A percentile compares a stretch with the other conserved stretches of the same genome.
Conservation (phyloP, 2,329 filamentous ascomycete species). For the Colletotrichum spaethianum region DNA sequence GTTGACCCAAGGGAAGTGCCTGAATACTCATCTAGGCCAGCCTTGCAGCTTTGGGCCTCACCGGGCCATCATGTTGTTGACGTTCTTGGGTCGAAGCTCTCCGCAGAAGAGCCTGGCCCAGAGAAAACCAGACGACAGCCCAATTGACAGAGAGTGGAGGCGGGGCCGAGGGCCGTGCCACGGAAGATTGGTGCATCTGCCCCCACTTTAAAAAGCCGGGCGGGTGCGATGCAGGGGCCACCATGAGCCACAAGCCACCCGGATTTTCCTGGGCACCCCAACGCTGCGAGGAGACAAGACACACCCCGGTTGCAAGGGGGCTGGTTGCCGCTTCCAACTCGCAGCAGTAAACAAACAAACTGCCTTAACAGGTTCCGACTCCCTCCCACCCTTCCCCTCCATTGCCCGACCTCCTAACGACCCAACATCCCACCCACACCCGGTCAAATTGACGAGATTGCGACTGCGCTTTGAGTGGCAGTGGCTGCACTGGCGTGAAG, state of each 20-base stretch:
- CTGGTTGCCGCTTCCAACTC: slow-evolving; percentile 40
- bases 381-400: slow-evolving; percentile 40
- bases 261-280: slow-evolving; percentile 15
- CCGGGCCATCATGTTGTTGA: slow-evolving; percentile 16
- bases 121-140: slow-evolving; percentile 28
- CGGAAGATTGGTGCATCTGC: slow-evolving; percentile 27
- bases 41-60: slow-evolving; percentile 35
- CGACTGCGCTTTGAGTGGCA: slow-evolving; percentile 29
- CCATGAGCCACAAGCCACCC: slow-evolving; percentile 35
- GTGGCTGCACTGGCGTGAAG: slow-evolving; percentile 33
- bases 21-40: slow-evolving; percentile 13
- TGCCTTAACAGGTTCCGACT: slow-evolving; percentile 48
- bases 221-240: slow-evolving; percentile 38
- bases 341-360: slow-evolving; percentile 55
- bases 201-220: slow-evolving; percentile 24
- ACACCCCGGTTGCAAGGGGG: slow-evolving; percentile 38
- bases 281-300: neutral
- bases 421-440: slow-evolving; percentile 45
- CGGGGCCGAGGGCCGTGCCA: slow-evolving; percentile 36
- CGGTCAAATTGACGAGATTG: slow-evolving; percentile 40
- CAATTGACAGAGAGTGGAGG: slow-evolving; percentile 37
- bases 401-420: slow-evolving; percentile 39
- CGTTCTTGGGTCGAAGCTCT: slow-evolving; percentile 11
- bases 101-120: slow-evolving; percentile 31
- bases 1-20: slow-evolving; percentile 18